Evolutionary conservation across 805 yeast genomes (phyloP).

Genomic region (Brettanomyces custersianus): DNA sequence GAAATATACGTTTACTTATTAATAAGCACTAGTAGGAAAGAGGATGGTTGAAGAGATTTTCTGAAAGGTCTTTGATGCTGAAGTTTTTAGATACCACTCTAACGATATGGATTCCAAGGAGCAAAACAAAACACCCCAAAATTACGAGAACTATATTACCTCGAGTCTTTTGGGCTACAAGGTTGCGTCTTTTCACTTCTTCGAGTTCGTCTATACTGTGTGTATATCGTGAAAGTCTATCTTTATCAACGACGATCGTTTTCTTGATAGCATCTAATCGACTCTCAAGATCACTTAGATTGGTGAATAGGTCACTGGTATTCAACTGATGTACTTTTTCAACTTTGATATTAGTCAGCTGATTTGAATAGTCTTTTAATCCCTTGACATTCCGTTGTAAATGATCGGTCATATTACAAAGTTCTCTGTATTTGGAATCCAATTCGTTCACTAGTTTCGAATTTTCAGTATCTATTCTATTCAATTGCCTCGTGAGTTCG

Average conservation of each 20-base stretch:
- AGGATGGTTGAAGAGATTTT: neutral
- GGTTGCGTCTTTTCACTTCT: conserved; percentile 11
- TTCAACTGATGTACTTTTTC: conserved; percentile 16
- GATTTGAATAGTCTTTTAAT: conserved; percentile 21
- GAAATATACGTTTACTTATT: neutral
- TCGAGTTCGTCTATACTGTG: conserved; percentile 11
- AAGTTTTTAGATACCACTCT: neutral
- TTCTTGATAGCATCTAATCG: conserved; percentile 19
- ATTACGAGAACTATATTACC: conserved; percentile 3
- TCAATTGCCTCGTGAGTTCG: conserved; percentile 15
- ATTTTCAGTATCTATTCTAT: conserved; percentile 22
- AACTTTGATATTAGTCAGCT: conserved; percentile 19
- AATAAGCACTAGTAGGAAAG: neutral
- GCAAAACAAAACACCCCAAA: neutral
- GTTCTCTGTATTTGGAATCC: conserved; percentile 16
- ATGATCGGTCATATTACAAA: conserved; percentile 20
- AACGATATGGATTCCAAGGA: neutral
- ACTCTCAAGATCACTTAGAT: conserved; percentile 19
- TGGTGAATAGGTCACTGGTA: conserved; percentile 16
- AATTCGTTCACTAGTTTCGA: conserved; percentile 20
- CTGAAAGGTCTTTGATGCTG: neutral
- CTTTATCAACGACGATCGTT: conserved; percentile 14
- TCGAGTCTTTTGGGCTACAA: conserved; percentile 6
- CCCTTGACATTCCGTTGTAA: conserved; percentile 18
- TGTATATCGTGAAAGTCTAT: conserved; percentile 15